Evolutionary conservation across 1,284 basidiomycete species (phyloP).

Genomic region (Sanghuangporus weigelae): DNA sequence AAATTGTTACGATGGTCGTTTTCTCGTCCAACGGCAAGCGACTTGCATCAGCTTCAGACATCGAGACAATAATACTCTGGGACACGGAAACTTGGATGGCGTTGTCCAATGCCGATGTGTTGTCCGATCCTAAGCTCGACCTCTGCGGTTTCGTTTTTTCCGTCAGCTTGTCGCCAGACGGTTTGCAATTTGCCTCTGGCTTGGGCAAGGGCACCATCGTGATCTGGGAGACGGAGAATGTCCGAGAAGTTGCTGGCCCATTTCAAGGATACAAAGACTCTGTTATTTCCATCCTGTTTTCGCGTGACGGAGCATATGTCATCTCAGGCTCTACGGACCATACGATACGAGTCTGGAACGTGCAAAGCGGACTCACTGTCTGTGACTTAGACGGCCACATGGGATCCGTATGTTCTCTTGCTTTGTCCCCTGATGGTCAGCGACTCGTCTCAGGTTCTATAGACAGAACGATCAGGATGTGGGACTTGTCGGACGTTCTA

Average conservation of each 20-base stretch:
- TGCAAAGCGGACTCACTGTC: background rate
- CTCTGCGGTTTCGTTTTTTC: too few relatives aligned
- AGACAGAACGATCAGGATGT: background rate
- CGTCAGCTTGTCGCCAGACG: conserved; percentile 7
- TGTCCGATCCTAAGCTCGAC: too few relatives aligned
- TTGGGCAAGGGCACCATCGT: background rate
- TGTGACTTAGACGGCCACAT: background rate
- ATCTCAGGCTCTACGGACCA: conserved; percentile 96
- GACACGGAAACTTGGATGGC: background rate
- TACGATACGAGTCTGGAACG: conserved; percentile 96
- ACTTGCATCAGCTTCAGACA: too few relatives aligned
- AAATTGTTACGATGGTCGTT: too few relatives aligned
- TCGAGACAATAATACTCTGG: conserved; percentile 1
- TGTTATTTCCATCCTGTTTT: background rate
- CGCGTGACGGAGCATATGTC: conserved; percentile 13
- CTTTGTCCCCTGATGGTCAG: conserved; percentile 2
- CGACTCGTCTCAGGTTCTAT: conserved; percentile 1
- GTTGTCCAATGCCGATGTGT: too few relatives aligned
- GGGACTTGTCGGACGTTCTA: background rate
- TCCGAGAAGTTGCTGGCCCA: background rate
- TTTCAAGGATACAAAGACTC: background rate
- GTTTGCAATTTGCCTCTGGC: background rate
- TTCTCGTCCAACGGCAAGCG: conserved; percentile 2
- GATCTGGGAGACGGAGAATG: background rate
- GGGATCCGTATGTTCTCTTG: background rate